phyloP scores from a whole-genome alignment of 129 eudicot genomes.

The Oenanthe sinensis region DNA sequence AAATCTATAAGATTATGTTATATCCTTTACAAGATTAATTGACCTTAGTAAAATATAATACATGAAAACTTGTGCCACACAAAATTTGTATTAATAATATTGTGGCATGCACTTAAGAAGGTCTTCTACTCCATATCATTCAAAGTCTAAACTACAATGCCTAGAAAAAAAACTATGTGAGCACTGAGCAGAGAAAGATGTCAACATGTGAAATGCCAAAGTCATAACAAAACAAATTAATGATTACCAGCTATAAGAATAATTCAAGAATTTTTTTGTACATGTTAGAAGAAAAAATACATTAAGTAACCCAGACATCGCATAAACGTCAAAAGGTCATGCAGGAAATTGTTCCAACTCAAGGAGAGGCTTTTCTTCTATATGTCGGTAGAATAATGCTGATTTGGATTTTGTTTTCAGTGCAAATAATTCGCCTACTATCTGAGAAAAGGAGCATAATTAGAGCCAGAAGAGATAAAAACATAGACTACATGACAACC shows the following conservation, averaged over 20 bases:
- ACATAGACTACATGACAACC: background rate
- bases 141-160: background rate
- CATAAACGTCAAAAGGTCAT: constrained; percentile 58
- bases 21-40: background rate
- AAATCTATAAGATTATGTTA: background rate
- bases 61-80: background rate
- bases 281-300: constrained; percentile 30
- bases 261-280: background rate
- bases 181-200: background rate
- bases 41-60: background rate
- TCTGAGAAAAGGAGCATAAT: constrained; percentile 28
- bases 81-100: no score
- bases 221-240: background rate
- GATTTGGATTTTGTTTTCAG: constrained; percentile 23
- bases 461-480: constrained; percentile 19
- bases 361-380: constrained; percentile 26
- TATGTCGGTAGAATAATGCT: constrained; percentile 20
- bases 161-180: background rate
- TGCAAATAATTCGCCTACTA: constrained; percentile 24
- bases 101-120: background rate
- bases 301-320: constrained; percentile 86
- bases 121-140: background rate
- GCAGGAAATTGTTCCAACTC: constrained; percentile 40
- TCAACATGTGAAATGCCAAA: background rate
- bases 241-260: background rate